Percentiles rank a stretch among this genome's conserved stretches.
These are phyloP conservation scores for Alliaria petiolata DNA, from an alignment of 345 rosid genomes.

Conservation along the genomic window DNA sequence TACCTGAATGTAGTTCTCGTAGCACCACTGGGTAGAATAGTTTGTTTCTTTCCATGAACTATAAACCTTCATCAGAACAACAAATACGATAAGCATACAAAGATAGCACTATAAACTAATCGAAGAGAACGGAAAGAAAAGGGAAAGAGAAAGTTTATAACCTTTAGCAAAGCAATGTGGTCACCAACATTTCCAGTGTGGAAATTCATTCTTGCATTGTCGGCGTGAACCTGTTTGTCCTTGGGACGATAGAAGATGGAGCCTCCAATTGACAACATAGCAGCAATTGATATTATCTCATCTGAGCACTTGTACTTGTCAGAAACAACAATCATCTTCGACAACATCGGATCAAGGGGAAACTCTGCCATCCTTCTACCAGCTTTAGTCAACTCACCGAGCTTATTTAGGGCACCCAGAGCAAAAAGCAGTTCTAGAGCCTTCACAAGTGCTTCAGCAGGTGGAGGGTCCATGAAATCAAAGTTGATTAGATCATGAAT, in stretches of 20 bases:
- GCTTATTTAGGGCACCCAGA: conserved; percentile 83
- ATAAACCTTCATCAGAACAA: conserved; percentile 56
- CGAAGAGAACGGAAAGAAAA: neutral
- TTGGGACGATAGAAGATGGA: conserved; percentile 96
- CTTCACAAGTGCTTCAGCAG: conserved; percentile 91
- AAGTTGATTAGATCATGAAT: conserved; percentile 86
- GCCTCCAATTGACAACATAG: conserved; percentile 94
- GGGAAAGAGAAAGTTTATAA: conserved; percentile 24
- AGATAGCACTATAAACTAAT: neutral
- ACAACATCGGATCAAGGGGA: conserved; percentile 91
- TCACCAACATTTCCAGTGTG: conserved; percentile 92
- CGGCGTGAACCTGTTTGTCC: conserved; percentile 98
- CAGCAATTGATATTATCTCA: conserved; percentile 80
- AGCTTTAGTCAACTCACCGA: conserved; percentile 90
- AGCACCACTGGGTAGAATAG: conserved; percentile 96
- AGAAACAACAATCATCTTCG: conserved; percentile 91
- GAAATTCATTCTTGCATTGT: conserved; percentile 92
- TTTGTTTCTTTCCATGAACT: conserved; percentile 96
- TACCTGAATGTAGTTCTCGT: conserved; percentile 96
- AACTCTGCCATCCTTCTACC: conserved; percentile 98
- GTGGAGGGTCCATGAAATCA: conserved; percentile 99
- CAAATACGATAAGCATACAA: conserved; percentile 9
- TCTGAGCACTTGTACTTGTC: conserved; percentile 90
- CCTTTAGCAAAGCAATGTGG: conserved; percentile 91
- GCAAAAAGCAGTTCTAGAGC: conserved; percentile 86